Base-by-base conservation (phyloP, 2,329 filamentous ascomycete species). In the Cephalotrichum gorgonifer region DNA sequence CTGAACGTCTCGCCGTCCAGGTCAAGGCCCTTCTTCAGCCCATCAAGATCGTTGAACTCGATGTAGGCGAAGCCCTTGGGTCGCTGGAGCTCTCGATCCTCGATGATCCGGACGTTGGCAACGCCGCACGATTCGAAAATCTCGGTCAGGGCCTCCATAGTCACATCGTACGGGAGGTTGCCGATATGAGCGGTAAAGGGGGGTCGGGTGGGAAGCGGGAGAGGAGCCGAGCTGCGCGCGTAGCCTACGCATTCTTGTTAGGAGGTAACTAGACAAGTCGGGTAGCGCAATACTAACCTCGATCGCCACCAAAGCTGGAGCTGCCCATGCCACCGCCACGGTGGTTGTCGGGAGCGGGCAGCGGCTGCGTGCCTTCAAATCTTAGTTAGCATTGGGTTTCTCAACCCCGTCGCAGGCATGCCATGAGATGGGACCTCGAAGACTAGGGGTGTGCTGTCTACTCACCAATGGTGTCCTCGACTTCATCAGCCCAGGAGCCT, bases 51-150 rank as follows among this genome's bases (percentile, higher is more conserved):
- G 56, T 76, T 81, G 61, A 98, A 98, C 67, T 98, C 93, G 56
- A 95, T 91, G 65, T 98, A 98, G 53, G 91, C 93, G 61, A 98
- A 98, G 44, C 93, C 93, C 75, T 98, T 98, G 56, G 93, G 93
- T 62, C 90, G 89, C 67, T 85, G 82, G 63, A 93, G 86, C 65
- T 95, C 77, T 63, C 91, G 93, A 69, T 98, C 94, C 72, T 96
- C 91, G 55, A 98, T 95, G 60, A 98, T 89, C 60, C 93, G 87
- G 56, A 98, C 88, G 64, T 82, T 96, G 56, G 86, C 86, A 58
- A 96, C 84, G 55, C 88, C 79, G 66, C 91, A 96, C 50, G 77
- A 87, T 47, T 75, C 71, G 63, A 98, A 95, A 63, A 97, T 93
- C 47, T 89, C 86, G 58, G 77, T 82, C 54, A 98, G 84, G 60